These are phyloP conservation scores for Barnettozyma salicaria DNA, from an alignment of 805 yeast species.

Conservation along the genomic window DNA sequence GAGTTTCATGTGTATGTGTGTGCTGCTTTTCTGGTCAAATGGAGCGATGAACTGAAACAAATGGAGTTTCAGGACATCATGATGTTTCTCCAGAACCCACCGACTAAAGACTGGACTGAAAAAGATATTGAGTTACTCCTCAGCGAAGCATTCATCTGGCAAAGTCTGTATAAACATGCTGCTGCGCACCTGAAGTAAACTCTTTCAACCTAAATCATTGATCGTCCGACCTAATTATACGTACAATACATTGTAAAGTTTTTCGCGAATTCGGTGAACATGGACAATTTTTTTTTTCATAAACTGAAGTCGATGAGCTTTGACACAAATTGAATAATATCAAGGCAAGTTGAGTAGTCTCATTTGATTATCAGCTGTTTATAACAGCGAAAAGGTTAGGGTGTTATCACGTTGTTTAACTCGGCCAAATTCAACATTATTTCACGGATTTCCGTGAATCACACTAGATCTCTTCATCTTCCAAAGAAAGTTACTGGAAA, in stretches of 20 bases:
- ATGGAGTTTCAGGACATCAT: constrained; percentile 95
- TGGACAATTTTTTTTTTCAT: not conserved
- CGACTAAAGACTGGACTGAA: constrained; percentile 80
- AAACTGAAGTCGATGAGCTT: constrained; percentile 4
- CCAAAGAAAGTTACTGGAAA: not conserved
- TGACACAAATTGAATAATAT: constrained; percentile 4
- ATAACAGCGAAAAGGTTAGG: no score
- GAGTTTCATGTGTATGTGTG: constrained; percentile 95
- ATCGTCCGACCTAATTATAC: constrained; percentile 2
- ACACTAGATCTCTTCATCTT: constrained; percentile 9
- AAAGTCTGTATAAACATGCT: constrained; percentile 83
- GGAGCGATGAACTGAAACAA: constrained; percentile 67
- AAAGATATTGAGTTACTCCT: constrained; percentile 85
- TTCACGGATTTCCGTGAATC: constrained; percentile 14
- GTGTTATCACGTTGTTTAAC: constrained; percentile 1
- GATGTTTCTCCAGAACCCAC: constrained; percentile 85
- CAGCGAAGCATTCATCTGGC: constrained; percentile 97
- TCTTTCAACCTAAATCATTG: constrained; percentile 4
- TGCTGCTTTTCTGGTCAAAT: constrained; percentile 89
- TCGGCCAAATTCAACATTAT: not conserved
- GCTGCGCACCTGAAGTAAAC: constrained; percentile 64
- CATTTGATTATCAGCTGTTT: no score
- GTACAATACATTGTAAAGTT: no score
- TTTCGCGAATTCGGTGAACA: no score
- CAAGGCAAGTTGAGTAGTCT: no score